These are phyloP conservation scores for Cutaneotrichosporon mucoides DNA, from an alignment of 1,284 basidiomycete species.

Conservation along the genomic window DNA sequence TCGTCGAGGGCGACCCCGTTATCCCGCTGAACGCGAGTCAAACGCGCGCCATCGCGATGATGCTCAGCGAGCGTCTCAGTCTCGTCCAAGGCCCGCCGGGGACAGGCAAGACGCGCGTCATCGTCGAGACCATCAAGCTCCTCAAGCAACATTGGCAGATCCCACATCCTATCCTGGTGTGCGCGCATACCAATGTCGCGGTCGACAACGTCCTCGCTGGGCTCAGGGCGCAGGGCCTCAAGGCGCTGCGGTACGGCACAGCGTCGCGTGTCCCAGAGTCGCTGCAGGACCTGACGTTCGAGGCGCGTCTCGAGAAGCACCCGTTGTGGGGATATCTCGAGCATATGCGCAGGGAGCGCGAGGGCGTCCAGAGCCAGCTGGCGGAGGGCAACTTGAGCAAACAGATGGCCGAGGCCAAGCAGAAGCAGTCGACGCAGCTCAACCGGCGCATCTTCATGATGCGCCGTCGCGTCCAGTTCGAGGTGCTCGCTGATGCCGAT, in stretches of 20 bases:
- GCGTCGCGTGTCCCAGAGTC: constrained; percentile 60
- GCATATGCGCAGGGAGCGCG: constrained; percentile 57
- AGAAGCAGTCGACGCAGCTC: constrained; percentile 53
- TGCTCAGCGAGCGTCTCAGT: constrained; percentile 73
- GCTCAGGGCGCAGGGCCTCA: constrained; percentile 56
- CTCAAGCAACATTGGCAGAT: constrained; percentile 80
- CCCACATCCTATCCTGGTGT: constrained; percentile 76
- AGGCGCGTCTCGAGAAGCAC: constrained; percentile 63
- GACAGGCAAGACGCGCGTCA: constrained; percentile 92
- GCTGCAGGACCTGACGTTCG: constrained; percentile 61
- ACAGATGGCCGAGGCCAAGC: constrained; percentile 22
- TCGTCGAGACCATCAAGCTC: constrained; percentile 75
- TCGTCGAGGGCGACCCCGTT: constrained; percentile 73
- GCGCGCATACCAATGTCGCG: constrained; percentile 89
- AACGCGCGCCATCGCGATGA: constrained; percentile 74
- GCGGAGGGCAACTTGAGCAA: constrained; percentile 24
- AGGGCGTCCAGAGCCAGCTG: constrained; percentile 51
- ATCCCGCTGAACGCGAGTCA: constrained; percentile 75
- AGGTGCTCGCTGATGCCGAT: constrained; percentile 64
- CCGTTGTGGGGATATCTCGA: constrained; percentile 55
- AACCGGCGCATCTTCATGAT: constrained; percentile 25
- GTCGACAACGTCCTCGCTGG: constrained; percentile 89
- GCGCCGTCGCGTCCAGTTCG: constrained; percentile 38
- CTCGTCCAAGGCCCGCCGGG: constrained; percentile 91
- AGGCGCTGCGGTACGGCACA: constrained; percentile 71